phyloP scores from a whole-genome alignment of 805 yeast species.

The Myxozyma monticola region DNA sequence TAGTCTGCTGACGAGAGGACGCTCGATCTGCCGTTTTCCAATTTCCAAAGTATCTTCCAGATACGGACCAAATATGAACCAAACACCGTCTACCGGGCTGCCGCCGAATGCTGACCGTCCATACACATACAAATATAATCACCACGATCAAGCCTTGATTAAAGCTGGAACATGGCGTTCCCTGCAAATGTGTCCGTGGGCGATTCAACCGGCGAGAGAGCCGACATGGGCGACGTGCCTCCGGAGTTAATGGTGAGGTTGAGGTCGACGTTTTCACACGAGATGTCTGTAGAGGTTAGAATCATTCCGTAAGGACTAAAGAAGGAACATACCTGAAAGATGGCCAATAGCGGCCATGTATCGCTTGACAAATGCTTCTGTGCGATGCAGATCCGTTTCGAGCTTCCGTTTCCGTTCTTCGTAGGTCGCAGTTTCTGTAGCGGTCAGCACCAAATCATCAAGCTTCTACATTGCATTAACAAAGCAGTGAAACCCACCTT shows the following conservation, averaged over 20 bases:
- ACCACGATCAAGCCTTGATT: not conserved
- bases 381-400: slow-evolving; percentile 19
- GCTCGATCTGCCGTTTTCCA: no score
- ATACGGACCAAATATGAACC: no score
- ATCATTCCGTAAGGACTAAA: no score
- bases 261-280: slow-evolving; percentile 13
- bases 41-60: no score
- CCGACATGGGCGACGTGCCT: slow-evolving; percentile 1
- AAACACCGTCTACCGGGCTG: no score
- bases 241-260: not conserved
- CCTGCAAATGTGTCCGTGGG: not conserved
- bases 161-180: not conserved
- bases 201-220: not conserved
- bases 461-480: not conserved
- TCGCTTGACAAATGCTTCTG: slow-evolving; percentile 25
- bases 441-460: not conserved
- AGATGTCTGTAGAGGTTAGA: slow-evolving; percentile 2
- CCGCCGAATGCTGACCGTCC: no score
- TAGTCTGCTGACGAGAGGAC: no score
- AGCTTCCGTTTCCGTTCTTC: slow-evolving; percentile 9
- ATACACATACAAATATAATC: no score
- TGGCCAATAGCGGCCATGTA: slow-evolving; percentile 20
- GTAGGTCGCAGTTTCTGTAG: slow-evolving; percentile 5
- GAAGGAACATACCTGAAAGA: slow-evolving; percentile 12
- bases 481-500: slow-evolving; percentile 1